Percentiles rank a stretch among this genome's conserved stretches.
Conservation (phyloP, 495 filamentous ascomycete genomes). For the Podospora tetraspora region DNA sequence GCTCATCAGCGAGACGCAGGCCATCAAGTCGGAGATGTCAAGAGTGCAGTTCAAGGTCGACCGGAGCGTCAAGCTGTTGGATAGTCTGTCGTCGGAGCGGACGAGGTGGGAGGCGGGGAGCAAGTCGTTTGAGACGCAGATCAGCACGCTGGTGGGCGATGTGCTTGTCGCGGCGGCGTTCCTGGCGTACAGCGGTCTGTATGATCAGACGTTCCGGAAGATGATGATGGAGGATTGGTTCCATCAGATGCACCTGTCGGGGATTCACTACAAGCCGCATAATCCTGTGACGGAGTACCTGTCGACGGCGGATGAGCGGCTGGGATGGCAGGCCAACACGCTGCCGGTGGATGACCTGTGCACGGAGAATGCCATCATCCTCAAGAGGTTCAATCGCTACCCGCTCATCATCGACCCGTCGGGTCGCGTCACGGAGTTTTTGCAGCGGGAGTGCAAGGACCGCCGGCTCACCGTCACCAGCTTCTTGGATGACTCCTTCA, state of each 20-base stretch:
- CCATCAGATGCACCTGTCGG: constrained; percentile 81
- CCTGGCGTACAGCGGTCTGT: constrained; percentile 95
- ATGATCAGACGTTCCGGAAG: constrained; percentile 96
- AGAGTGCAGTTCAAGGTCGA: constrained; percentile 97
- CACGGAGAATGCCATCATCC: constrained; percentile 96
- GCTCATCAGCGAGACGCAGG: constrained; percentile 93
- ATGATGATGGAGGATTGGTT: constrained; percentile 97
- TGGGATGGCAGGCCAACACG: constrained; percentile 91
- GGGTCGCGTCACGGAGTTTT: constrained; percentile 85
- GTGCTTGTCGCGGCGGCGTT: constrained; percentile 92
- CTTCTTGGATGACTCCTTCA: constrained; percentile 96
- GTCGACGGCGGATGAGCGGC: constrained; percentile 90
- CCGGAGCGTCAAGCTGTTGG: constrained; percentile 86
- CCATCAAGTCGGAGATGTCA: constrained; percentile 95
- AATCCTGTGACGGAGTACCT: constrained; percentile 96
- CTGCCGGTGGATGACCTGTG: constrained; percentile 98
- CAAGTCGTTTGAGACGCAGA: constrained; percentile 96
- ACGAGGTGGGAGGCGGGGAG: constrained; percentile 92
- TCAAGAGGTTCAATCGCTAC: constrained; percentile 97
- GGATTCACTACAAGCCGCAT: constrained; percentile 84
- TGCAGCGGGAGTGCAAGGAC: constrained; percentile 89
- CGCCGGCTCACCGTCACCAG: constrained; percentile 93
- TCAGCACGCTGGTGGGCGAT: constrained; percentile 92
- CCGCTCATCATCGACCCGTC: constrained; percentile 98
- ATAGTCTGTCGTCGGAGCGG: constrained; percentile 91